Evolutionary conservation across 306 rosid genomes (phyloP).

Genomic region (Quercus gilva): DNA sequence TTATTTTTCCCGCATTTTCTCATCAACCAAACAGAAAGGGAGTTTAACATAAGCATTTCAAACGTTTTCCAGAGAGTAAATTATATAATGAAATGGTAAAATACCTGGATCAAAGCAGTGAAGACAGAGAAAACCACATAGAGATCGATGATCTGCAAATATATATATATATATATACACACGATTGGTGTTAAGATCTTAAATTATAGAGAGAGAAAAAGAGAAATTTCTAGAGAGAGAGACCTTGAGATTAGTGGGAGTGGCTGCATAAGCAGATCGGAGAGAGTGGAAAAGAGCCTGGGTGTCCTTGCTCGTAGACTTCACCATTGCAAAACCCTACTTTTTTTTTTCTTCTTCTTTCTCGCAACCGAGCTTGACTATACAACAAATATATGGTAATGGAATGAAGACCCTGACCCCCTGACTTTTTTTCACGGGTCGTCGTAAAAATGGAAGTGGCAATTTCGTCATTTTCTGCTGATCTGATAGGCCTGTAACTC

Average conservation of each 20-base stretch:
- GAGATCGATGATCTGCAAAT: constrained; percentile 75
- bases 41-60: no score
- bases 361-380: neutral
- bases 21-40: neutral
- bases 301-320: constrained; percentile 58
- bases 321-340: constrained; percentile 29
- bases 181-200: constrained; percentile 12
- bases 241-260: constrained; percentile 76
- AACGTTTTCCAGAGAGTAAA: neutral
- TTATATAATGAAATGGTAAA: neutral
- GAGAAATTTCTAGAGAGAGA: neutral
- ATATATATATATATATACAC: neutral
- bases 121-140: constrained; percentile 65
- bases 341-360: neutral
- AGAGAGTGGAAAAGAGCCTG: constrained; percentile 61
- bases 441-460: no score
- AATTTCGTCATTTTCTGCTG: no score
- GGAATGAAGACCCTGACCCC: neutral
- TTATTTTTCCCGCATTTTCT: neutral
- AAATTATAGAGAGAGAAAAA: neutral
- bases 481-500: no score
- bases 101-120: constrained; percentile 87
- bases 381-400: neutral
- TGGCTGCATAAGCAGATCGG: constrained; percentile 80
- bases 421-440: no score